Evolutionary conservation across 1,284 basidiomycete genomes (phyloP), one percentile per base, ranked within the genome.

Genomic region (Coniophora puteana): DNA sequence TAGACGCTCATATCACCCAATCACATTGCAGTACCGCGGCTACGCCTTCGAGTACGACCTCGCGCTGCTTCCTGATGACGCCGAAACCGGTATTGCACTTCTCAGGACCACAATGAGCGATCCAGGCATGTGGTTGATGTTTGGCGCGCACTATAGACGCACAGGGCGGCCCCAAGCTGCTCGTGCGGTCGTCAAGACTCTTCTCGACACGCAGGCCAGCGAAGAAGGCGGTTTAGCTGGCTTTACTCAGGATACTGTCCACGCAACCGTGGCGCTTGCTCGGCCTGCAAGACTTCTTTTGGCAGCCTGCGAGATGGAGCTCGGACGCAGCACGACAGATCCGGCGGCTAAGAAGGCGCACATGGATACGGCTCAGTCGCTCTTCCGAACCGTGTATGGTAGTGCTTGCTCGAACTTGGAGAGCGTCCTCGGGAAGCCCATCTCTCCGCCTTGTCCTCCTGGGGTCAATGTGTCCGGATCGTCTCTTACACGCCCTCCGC

Each of bases 141-240:
- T 62, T 22, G 48, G 51, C 12, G 57, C 61, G 24, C 61, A 61
- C 46, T 59, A 59, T 46, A 54, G 57, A 41, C 58, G 61, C 31
- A 59, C 57, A 36, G 59, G 54, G 36, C 61, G 61, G 20, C 41
- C 57, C 40, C 50, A 46, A 40, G 57, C 57, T 38, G 57, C 57
- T 11, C 41, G 59, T 33, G 36, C 52, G 28, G 49, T 59, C 5
- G 53, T 59, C 28, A 52, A 48, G 45, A 57, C 56, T 6, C 38
- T 59, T 8, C 48, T 59, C 12, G 43, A 48, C n/a, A 48, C 5
- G 22, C 25, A 57, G 21, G 41, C 47, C 24, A 30, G 3, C 16
- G 25, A 23, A 2, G 36, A 42, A 25, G 21, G 27, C 25, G 11
- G 29, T 26, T n/a, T n/a, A n/a, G 45, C 14, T 38, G 35, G 17